phyloP scores from a whole-genome alignment of 371 early-diverging fungal genomes.

The Batkoa obscura region DNA sequence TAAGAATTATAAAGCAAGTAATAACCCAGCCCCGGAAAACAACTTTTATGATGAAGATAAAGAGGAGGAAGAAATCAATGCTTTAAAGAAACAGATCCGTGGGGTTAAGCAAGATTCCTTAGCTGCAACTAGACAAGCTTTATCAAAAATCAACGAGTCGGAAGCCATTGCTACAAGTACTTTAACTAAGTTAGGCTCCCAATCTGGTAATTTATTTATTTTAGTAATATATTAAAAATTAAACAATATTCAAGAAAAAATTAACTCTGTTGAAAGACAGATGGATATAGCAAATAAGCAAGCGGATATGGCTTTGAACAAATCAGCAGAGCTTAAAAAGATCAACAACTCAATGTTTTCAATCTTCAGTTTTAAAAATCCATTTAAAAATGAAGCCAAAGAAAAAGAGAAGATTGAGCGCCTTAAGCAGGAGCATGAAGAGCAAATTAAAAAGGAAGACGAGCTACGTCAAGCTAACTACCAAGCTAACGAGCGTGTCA shows the following conservation, averaged over 20 bases:
- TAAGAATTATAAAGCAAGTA: not conserved
- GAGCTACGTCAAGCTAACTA: conserved; percentile 17
- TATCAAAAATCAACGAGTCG: conserved; percentile 32
- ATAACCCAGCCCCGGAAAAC: too few species aligned
- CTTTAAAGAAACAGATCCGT: conserved; percentile 34
- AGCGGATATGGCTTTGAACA: conserved; percentile 40
- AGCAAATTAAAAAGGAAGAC: conserved; percentile 16
- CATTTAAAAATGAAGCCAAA: conserved; percentile 22
- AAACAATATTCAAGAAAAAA: conserved; percentile 21
- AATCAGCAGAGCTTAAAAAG: conserved; percentile 44
- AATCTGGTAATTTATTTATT: conserved; percentile 25
- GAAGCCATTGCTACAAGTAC: conserved; percentile 31
- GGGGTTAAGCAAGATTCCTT: conserved; percentile 46
- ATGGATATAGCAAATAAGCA: conserved; percentile 44
- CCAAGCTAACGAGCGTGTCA: conserved; percentile 22
- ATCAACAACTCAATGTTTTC: conserved; percentile 54
- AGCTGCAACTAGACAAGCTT: conserved; percentile 40
- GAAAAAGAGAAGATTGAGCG: conserved; percentile 22
- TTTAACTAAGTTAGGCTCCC: conserved; percentile 32
- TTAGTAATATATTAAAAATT: not conserved
- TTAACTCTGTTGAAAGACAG: conserved; percentile 39
- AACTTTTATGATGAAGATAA: conserved; percentile 18
- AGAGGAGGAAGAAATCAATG: conserved; percentile 30
- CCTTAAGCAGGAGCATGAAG: conserved; percentile 16
- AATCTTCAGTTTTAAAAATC: conserved; percentile 27